Conservation (phyloP, 108 stramenopile species). For the Bacterosira constricta region DNA sequence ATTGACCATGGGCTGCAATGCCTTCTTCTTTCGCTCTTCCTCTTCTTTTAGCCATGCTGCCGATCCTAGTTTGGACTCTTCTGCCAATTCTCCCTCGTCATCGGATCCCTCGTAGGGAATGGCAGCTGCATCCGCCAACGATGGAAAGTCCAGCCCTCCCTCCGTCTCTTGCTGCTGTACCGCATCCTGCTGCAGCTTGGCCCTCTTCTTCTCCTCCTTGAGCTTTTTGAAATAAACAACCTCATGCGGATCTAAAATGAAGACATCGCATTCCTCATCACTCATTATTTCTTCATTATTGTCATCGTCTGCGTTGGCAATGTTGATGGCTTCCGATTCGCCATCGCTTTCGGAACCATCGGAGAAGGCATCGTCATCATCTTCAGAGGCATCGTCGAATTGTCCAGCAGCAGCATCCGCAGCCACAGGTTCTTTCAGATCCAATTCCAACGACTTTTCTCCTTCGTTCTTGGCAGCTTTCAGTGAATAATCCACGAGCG, state of each 20-base stretch:
- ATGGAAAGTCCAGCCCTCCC: conserved; percentile 77
- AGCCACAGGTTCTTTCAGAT: neutral
- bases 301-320: conserved; percentile 35
- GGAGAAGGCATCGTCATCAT: conserved; percentile 6
- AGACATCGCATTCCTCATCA: conserved; percentile 74
- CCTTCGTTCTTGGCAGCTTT: conserved; percentile 23
- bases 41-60: conserved; percentile 33
- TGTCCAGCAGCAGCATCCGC: conserved; percentile 19
- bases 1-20: conserved; percentile 46
- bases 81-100: conserved; percentile 37
- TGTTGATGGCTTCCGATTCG: conserved; percentile 22
- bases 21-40: conserved; percentile 44
- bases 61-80: neutral
- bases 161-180: neutral
- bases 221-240: conserved; percentile 43
- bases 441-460: conserved; percentile 26
- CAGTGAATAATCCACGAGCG: neutral
- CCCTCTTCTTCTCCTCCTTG: conserved; percentile 22
- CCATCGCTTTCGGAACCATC: conserved; percentile 41
- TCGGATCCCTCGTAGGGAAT: conserved; percentile 77
- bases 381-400: conserved; percentile 52
- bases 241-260: conserved; percentile 67
- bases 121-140: conserved; percentile 61
- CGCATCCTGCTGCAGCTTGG: neutral
- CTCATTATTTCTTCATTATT: conserved; percentile 51